Evolutionary conservation across 169 alveolate genomes (phyloP).

Genomic region (Cyclospora cayetanensis): DNA sequence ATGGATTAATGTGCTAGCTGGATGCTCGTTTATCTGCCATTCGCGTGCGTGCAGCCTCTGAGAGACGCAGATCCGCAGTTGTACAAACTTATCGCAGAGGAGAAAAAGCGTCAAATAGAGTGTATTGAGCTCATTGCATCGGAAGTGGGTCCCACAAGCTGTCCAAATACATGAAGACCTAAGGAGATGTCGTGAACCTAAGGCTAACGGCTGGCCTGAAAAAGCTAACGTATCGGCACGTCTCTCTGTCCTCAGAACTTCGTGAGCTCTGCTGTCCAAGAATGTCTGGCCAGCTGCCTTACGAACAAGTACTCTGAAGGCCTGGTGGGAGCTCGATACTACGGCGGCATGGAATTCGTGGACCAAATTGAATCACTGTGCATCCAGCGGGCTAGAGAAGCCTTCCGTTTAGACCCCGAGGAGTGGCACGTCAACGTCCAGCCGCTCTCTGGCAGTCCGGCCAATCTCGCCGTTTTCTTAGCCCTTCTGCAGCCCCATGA

Average conservation of each 20-base stretch:
- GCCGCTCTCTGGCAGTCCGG: constrained; percentile 96
- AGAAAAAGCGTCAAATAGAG: constrained; percentile 83
- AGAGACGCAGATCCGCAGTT: constrained; percentile 85
- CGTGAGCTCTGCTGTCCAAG: constrained; percentile 85
- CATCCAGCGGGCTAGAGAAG: constrained; percentile 94
- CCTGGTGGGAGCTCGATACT: constrained; percentile 94
- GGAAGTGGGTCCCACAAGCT: constrained; percentile 76
- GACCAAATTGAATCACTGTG: constrained; percentile 91
- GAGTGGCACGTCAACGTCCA: constrained; percentile 99
- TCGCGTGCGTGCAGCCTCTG: constrained; percentile 67
- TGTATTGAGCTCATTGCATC: constrained; percentile 87
- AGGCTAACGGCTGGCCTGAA: too few relatives aligned
- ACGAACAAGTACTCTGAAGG: constrained; percentile 98
- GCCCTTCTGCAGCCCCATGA: constrained; percentile 96
- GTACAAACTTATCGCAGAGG: constrained; percentile 80
- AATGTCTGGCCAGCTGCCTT: constrained; percentile 92
- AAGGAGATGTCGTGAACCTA: too few relatives aligned
- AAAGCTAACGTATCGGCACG: too few relatives aligned
- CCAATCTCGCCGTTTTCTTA: constrained; percentile 95
- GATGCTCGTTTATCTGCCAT: too few relatives aligned
- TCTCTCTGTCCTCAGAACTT: constrained; percentile 63
- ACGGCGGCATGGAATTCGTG: constrained; percentile 91
- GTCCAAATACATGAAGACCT: neutral
- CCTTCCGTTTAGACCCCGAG: constrained; percentile 91
- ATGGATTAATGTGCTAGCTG: too few relatives aligned